phyloP scores from a whole-genome alignment of 148 eudicot genomes.

The Rhododendron mucronatum region DNA sequence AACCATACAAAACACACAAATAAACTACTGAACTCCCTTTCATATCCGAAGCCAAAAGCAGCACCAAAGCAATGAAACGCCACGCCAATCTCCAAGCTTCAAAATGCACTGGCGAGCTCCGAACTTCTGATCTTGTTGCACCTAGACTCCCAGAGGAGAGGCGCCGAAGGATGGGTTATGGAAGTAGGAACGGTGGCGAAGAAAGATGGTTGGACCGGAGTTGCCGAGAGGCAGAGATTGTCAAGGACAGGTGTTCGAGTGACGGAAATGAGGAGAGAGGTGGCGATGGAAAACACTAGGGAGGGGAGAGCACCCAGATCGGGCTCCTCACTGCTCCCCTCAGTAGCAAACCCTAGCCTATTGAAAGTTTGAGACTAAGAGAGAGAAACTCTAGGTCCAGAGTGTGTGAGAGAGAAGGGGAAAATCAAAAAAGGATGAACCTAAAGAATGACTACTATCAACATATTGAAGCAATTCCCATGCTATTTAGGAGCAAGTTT shows the following conservation, averaged over 20 bases:
- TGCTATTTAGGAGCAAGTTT: neutral
- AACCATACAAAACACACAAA: neutral
- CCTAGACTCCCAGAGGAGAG: neutral
- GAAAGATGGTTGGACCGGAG: neutral
- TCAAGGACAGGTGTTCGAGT: neutral
- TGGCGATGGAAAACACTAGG: neutral
- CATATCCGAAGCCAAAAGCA: neutral
- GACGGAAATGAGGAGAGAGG: neutral
- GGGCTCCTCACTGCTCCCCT: neutral
- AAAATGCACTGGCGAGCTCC: neutral
- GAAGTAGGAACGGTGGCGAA: neutral
- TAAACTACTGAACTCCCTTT: neutral
- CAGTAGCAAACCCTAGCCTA: neutral
- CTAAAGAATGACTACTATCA: neutral
- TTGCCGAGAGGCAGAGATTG: neutral
- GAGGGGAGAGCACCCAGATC: neutral
- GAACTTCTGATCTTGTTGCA: neutral
- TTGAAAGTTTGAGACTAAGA: neutral
- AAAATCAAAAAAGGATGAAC: too few species aligned
- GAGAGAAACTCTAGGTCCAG: neutral
- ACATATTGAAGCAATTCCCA: neutral
- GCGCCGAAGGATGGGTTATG: neutral
- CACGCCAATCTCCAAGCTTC: neutral
- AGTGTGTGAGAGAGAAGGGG: neutral
- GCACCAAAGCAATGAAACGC: neutral